phyloP scores from a whole-genome alignment of 805 yeast species.

The fission yeast (Schizosaccharomyces pombe) region DNA sequence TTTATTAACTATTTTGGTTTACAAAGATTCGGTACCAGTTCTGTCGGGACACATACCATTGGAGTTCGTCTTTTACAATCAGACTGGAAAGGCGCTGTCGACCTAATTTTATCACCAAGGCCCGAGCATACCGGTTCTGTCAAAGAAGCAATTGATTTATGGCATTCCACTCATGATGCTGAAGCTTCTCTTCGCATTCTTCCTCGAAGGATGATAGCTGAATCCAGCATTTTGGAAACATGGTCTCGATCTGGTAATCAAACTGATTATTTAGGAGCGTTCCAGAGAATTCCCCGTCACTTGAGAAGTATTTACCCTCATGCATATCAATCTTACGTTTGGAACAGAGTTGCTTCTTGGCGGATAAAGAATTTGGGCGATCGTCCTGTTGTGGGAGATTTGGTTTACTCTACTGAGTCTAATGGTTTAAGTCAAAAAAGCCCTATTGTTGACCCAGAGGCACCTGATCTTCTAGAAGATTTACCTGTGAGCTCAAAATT shows the following conservation, averaged over 20 bases:
- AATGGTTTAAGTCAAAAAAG: conserved; percentile 21
- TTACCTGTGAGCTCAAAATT: background rate
- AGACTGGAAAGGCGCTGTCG: conserved; percentile 62
- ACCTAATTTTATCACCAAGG: conserved; percentile 47
- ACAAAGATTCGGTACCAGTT: conserved; percentile 94
- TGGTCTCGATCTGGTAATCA: conserved; percentile 29
- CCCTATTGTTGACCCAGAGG: conserved; percentile 30
- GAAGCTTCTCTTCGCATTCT: conserved; percentile 38
- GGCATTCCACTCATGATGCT: conserved; percentile 57
- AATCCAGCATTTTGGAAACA: conserved; percentile 40
- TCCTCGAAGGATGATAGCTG: conserved; percentile 83
- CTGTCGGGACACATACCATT: conserved; percentile 68
- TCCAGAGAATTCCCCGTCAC: conserved; percentile 78
- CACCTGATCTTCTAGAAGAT: conserved; percentile 1
- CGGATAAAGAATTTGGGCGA: conserved; percentile 51
- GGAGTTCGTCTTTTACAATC: conserved; percentile 50
- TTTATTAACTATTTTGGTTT: conserved; percentile 91
- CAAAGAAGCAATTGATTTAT: conserved; percentile 48
- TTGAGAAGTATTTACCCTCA: conserved; percentile 87
- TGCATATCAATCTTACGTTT: conserved; percentile 86
- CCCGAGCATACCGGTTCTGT: conserved; percentile 7
- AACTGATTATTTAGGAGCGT: conserved; percentile 47
- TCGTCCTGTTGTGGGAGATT: conserved; percentile 54
- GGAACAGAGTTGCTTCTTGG: conserved; percentile 71
- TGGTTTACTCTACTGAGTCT: conserved; percentile 26